Evolutionary conservation across 139 green algal species (phyloP), one percentile per base, ranked within the genome.

Genomic region (Zygnema cylindricum): DNA sequence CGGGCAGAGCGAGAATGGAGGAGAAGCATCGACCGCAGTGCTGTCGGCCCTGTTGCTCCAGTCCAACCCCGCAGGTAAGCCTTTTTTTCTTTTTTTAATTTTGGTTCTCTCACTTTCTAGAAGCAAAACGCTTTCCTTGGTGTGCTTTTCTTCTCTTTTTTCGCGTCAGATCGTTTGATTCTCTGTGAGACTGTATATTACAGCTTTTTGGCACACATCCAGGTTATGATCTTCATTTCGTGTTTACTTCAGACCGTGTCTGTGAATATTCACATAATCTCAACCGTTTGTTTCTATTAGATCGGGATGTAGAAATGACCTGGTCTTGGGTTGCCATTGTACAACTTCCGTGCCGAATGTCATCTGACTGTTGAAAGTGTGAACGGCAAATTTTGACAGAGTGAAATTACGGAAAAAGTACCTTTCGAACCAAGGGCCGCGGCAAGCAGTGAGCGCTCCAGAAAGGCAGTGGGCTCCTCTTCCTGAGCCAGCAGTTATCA

Each of bases 401-500:
- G 49, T 63, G 7, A 7, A 16, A 16, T 11, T 79, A 7, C 36
- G 71, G 71, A 79, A 79, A 16, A 79, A 79, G 3, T 79, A 79
- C 38, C 71, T 79, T 41, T 43, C 36, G 16, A 63, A 63, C 7
- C 49, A 63, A 7, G 49, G 49, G 7, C 71, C 71, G 7, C 71
- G 11, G 36, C 71, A 79, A 16, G 3, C 43, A 43, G 71, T 79
- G 11, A 16, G 7, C 7, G 7, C 71, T 79, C 36, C 71, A 42
- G 38, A 42, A 11, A 79, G 43, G 71, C 77, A 85, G 36, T 85
- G 77, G 77, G 77, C 77, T 39, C 35, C 77, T 7, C 77, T 69
- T 1, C 33, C 81, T 33, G 32, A 79, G 81, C 81, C 81, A 16
- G 81, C 41, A 38, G 81, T 86, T 2, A 86, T 86, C 38, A 81